phyloP scores from a whole-genome alignment of 163 green algal species.

The Trebouxiophyceae sp. region DNA sequence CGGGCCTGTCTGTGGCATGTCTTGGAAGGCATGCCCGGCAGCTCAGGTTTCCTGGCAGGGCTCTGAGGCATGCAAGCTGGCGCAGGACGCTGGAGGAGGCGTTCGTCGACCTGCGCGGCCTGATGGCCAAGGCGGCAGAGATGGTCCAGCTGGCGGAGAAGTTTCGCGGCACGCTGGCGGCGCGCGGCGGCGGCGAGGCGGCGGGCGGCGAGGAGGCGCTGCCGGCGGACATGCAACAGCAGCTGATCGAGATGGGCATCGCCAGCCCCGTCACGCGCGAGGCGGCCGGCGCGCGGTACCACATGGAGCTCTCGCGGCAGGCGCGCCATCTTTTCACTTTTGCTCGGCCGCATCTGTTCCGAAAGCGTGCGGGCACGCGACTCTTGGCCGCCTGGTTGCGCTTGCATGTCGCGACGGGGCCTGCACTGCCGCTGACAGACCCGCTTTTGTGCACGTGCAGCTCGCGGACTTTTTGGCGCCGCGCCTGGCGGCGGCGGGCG shows the following conservation, averaged over 20 bases:
- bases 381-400: too few species aligned
- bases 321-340: too few species aligned
- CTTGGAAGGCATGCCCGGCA: too few species aligned
- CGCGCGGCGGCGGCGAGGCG: constrained; percentile 1
- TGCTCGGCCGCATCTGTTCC: too few species aligned
- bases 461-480: constrained; percentile 76
- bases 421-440: too few species aligned
- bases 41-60: neutral
- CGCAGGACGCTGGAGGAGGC: constrained; percentile 55
- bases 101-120: constrained; percentile 66
- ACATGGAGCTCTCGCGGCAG: constrained; percentile 77
- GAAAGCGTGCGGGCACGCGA: too few species aligned
- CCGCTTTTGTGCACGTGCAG: too few species aligned
- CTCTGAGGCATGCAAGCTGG: neutral
- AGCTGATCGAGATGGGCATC: constrained; percentile 87
- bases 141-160: constrained; percentile 82
- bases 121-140: constrained; percentile 73
- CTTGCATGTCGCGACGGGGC: too few species aligned
- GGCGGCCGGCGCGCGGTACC: constrained; percentile 66
- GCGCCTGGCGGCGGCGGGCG: constrained; percentile 45
- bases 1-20: too few species aligned
- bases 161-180: constrained; percentile 47
- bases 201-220: constrained; percentile 31
- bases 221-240: constrained; percentile 63
- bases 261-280: constrained; percentile 80